Evolutionary conservation across 1,284 basidiomycete species (phyloP).

Genomic region (Agaricales sp.): DNA sequence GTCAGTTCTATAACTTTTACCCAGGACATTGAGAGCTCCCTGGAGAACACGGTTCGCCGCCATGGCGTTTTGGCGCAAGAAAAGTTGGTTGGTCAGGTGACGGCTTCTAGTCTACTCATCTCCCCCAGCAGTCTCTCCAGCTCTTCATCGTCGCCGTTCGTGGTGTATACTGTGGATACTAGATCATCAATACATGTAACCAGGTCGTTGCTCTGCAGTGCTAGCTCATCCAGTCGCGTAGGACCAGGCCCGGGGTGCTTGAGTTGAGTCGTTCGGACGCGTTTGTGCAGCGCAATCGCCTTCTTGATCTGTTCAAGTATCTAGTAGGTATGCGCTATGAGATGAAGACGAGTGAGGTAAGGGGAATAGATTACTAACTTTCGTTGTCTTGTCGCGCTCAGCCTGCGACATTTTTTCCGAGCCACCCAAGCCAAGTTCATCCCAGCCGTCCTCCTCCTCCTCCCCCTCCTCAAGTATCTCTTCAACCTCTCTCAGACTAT

Average conservation of each 20-base stretch:
- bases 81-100: not conserved
- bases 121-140: not conserved
- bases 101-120: not conserved
- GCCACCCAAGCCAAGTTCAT: slow-evolving; percentile 1
- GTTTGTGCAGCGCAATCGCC: not conserved
- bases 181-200: not conserved
- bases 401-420: not conserved
- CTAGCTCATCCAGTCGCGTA: not conserved
- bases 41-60: not conserved
- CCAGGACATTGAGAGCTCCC: slow-evolving; percentile 22
- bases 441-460: not conserved
- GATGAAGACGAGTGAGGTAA: not conserved
- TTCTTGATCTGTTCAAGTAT: not conserved
- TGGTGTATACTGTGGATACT: not conserved
- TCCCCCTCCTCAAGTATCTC: not conserved
- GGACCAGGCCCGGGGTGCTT: not conserved
- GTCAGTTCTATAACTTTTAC: slow-evolving; percentile 60
- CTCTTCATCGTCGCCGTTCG: not conserved
- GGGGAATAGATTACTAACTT: not conserved
- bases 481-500: slow-evolving; percentile 1
- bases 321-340: not conserved
- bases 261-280: not conserved
- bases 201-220: not conserved
- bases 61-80: not conserved
- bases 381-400: not conserved